Conservation (phyloP, 495 filamentous ascomycete species). For the Hypoxylon fragiforme region DNA sequence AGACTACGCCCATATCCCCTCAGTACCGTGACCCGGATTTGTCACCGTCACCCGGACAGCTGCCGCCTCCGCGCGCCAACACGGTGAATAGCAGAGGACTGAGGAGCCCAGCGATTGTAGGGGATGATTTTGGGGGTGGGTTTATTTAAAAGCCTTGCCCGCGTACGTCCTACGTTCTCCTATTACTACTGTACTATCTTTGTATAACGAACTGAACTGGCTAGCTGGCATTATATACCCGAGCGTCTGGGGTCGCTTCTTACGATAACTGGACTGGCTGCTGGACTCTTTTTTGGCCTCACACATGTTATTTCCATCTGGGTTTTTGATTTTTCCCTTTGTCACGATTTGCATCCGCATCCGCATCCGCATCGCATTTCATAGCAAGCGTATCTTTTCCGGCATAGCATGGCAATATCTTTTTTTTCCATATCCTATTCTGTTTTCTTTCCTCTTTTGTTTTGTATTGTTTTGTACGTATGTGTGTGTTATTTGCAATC, state of each 20-base stretch:
- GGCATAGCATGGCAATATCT: neutral
- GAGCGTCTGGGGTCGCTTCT: too few relatives aligned
- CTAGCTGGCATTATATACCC: too few relatives aligned
- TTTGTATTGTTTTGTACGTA: too few relatives aligned
- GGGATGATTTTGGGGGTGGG: constrained; percentile 22
- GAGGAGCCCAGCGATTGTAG: constrained; percentile 21
- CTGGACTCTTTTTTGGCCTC: too few relatives aligned
- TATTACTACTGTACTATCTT: too few relatives aligned
- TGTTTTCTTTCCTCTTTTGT: neutral
- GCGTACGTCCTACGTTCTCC: too few relatives aligned
- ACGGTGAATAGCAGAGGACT: constrained; percentile 15
- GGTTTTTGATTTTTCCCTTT: neutral
- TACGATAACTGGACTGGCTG: too few relatives aligned
- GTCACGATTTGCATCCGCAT: neutral
- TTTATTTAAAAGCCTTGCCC: constrained; percentile 30
- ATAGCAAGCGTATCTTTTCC: neutral
- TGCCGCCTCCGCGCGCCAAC: constrained; percentile 22
- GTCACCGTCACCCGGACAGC: constrained; percentile 6
- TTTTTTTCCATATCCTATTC: neutral
- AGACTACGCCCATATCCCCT: constrained; percentile 25
- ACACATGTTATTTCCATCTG: neutral
- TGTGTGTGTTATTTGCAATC: too few relatives aligned
- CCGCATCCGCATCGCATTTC: too few relatives aligned
- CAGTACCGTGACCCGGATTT: constrained; percentile 5
- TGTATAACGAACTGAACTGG: too few relatives aligned